A percentile compares a stretch with the other conserved stretches of the same genome.
phyloP scores from a whole-genome alignment of 163 green algal genomes.

The Picocystis sp. region DNA sequence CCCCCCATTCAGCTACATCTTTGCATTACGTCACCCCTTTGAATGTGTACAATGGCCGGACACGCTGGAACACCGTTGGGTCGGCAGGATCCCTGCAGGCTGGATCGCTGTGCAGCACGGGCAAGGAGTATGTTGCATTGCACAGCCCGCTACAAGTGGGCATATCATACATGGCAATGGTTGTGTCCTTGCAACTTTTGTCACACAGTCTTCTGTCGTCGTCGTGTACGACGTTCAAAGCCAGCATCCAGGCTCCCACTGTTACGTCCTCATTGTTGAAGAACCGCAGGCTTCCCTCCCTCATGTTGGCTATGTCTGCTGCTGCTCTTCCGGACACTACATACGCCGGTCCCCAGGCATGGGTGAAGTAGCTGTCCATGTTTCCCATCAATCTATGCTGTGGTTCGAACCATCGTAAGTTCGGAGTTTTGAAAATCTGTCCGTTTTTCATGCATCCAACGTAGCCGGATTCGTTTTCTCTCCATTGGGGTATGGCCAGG shows the following conservation, averaged over 20 bases:
- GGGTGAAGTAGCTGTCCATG: conserved; percentile 30
- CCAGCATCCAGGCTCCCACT: conserved; percentile 44
- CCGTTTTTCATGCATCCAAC: conserved; percentile 53
- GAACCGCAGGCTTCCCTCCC: conserved; percentile 20
- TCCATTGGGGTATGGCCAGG: conserved; percentile 30
- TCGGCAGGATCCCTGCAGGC: no score
- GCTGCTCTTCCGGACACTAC: conserved; percentile 28
- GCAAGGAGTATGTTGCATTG: no score
- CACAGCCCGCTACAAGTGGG: conserved; percentile 26
- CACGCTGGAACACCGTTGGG: no score
- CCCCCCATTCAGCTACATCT: conserved; percentile 14
- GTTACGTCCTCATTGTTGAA: conserved; percentile 54
- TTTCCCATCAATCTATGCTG: conserved; percentile 30
- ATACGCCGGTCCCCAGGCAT: conserved; percentile 41
- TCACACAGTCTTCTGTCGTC: conserved; percentile 42
- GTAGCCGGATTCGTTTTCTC: conserved; percentile 24
- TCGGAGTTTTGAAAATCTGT: conserved; percentile 18
- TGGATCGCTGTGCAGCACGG: no score
- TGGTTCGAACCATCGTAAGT: conserved; percentile 41
- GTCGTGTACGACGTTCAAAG: conserved; percentile 36
- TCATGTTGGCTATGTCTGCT: conserved; percentile 9
- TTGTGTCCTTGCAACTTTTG: conserved; percentile 7
- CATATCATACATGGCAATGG: conserved; percentile 31
- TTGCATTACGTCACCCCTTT: no score
- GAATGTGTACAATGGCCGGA: no score